Evolutionary conservation across 2,329 filamentous ascomycete species (phyloP).

Genomic region (Cladosporium sphaerospermum): DNA sequence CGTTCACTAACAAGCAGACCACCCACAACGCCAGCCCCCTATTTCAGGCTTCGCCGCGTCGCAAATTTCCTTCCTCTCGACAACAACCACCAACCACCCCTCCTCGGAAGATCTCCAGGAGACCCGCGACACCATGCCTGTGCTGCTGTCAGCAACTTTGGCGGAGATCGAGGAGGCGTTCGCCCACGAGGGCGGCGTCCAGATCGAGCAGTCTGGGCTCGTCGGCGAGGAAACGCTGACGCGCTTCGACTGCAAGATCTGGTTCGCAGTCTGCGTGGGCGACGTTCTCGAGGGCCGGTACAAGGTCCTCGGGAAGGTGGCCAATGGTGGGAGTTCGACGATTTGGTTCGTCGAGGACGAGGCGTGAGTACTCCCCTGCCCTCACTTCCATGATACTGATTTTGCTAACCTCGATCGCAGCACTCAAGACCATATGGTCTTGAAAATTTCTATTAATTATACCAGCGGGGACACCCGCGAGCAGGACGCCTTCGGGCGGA

Average conservation of each 20-base stretch:
- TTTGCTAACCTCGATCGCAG: background rate
- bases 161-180: conserved; percentile 10
- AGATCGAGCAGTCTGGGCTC: background rate
- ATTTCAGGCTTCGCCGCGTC: background rate
- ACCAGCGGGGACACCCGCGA: conserved; percentile 5
- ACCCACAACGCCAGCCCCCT: conserved; percentile 1
- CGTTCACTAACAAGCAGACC: conserved; percentile 2
- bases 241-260: conserved; percentile 4
- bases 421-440: background rate
- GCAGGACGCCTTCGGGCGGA: background rate
- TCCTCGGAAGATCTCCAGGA: background rate
- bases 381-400: background rate
- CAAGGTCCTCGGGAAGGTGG: conserved; percentile 9
- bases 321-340: conserved; percentile 6
- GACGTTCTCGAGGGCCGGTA: conserved; percentile 4
- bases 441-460: conserved; percentile 6
- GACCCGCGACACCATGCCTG: background rate
- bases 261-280: conserved; percentile 4
- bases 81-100: background rate
- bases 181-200: background rate
- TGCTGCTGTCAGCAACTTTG: conserved; percentile 5
- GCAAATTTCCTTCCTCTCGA: background rate
- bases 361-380: background rate
- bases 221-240: conserved; percentile 9
- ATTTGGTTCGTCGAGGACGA: conserved; percentile 6